These are phyloP conservation scores for Pestalotiopsis sp. DNA, from an alignment of 2,329 filamentous ascomycete species.

Conservation along the genomic window DNA sequence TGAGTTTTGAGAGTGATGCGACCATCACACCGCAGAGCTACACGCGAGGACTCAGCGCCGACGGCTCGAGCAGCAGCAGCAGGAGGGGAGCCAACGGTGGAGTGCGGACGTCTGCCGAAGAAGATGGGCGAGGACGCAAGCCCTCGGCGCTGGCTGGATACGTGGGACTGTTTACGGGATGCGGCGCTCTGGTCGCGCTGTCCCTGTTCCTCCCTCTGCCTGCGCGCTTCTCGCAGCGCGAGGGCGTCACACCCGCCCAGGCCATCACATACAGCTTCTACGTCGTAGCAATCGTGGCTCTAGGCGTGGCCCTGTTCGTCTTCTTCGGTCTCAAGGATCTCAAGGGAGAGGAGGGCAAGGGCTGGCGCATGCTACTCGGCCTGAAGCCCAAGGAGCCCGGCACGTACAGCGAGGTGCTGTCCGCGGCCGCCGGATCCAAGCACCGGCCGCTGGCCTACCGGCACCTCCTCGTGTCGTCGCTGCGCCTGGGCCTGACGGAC, in stretches of 20 bases:
- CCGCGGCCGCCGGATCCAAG: slow-evolving; percentile 2
- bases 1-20: slow-evolving; percentile 72
- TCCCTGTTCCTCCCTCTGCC: slow-evolving; percentile 85
- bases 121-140: slow-evolving; percentile 40
- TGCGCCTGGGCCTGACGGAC: slow-evolving; percentile 74
- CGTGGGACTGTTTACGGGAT: slow-evolving; percentile 90
- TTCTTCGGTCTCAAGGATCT: slow-evolving; percentile 74
- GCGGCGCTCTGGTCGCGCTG: slow-evolving; percentile 85
- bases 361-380: slow-evolving; percentile 63
- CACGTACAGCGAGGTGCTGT: neutral
- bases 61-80: slow-evolving; percentile 30
- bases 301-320: slow-evolving; percentile 75
- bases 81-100: slow-evolving; percentile 17
- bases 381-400: slow-evolving; percentile 26
- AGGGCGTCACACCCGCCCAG: slow-evolving; percentile 71
- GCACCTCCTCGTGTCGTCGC: slow-evolving; percentile 62
- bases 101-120: slow-evolving; percentile 18
- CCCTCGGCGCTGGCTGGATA: slow-evolving; percentile 76
- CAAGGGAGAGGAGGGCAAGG: slow-evolving; percentile 77
- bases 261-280: slow-evolving; percentile 88
- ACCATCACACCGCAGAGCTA: slow-evolving; percentile 74
- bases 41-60: slow-evolving; percentile 32
- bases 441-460: slow-evolving; percentile 54
- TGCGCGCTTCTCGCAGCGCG: slow-evolving; percentile 71
- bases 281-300: slow-evolving; percentile 73